These are phyloP conservation scores for Schizosaccharomyces cryophilus DNA, from an alignment of 805 yeast genomes.

Conservation along the genomic window DNA sequence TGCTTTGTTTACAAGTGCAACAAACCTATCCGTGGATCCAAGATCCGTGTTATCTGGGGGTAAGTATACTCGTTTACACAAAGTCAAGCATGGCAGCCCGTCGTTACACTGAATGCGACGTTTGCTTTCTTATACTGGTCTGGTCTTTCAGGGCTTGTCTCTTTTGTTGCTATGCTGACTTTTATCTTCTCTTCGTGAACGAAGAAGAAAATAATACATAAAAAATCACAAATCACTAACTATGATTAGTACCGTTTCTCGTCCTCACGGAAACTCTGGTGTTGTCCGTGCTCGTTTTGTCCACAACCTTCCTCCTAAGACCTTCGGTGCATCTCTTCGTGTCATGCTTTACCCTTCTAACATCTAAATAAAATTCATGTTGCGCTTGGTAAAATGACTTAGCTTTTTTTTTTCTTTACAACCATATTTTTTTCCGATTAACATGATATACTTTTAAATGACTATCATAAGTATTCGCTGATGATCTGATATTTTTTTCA, in stretches of 20 bases:
- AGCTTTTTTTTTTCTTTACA: neutral
- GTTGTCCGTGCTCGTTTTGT: constrained; percentile 96
- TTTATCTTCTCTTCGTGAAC: neutral
- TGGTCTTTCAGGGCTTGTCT: too few species aligned
- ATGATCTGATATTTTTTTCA: too few species aligned
- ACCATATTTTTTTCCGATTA: neutral
- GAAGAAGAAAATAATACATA: neutral
- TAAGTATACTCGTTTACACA: constrained; percentile 3
- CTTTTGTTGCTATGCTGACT: neutral
- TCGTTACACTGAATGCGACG: too few species aligned
- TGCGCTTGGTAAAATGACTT: neutral
- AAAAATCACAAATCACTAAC: neutral
- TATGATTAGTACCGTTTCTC: constrained; percentile 27
- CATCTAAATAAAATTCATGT: neutral
- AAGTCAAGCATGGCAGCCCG: too few species aligned
- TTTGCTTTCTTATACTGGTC: too few species aligned
- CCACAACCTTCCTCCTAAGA: constrained; percentile 96
- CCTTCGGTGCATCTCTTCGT: constrained; percentile 98
- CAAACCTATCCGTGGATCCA: constrained; percentile 94
- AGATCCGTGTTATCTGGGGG: constrained; percentile 99
- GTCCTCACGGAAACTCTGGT: constrained; percentile 98
- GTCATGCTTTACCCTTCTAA: constrained; percentile 18
- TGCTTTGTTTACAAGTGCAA: constrained; percentile 98
- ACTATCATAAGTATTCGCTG: too few species aligned
- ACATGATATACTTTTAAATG: too few species aligned